Evolutionary conservation across 768 basidiomycete genomes (phyloP), one percentile per base, ranked within the genome.

Genomic region (Trametes coccinea): DNA sequence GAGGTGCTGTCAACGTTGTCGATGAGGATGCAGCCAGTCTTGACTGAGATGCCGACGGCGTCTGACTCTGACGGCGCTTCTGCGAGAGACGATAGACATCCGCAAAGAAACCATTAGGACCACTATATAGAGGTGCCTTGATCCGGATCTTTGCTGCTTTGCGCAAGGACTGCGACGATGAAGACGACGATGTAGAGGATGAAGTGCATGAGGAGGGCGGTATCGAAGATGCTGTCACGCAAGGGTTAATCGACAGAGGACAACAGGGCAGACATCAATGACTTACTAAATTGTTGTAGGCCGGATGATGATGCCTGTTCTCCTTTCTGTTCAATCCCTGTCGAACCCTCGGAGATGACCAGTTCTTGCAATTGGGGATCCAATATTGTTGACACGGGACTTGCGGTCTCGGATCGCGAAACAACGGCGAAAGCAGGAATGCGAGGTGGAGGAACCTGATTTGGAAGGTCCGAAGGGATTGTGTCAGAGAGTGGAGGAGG

Each of bases 61-160:
- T 14, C 1, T 22, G 49, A 29, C 10, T 34, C 14, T 43, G 39
- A 29, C 52, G 48, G 5, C 52, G 49, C 29, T 60, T 60, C 46
- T 50, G 37, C 29, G 31, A 37, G 30, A 44, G 27, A 5, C 53
- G 46, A 22, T 55, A 56, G 6, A 55, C 58, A 6, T 16, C n/a
- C 10, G 30, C 33, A 39, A 64, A 64, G 49, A 64, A 64, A 1
- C 63, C 63, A 27, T 64, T 31, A 3, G 53, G 27, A 0, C 54
- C 54, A 10, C 54, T 53, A 31, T 51, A 60, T n/a, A 64, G 33
- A 3, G 54, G 41, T 13, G 40, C 14, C 43, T 47, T 44, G 33
- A 56, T 50, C 5, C 53, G 53, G 1, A 55, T n/a, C n/a, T 48
- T 33, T 5, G 37, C 31, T 1, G 5, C 9, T 8, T 16, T n/a